phyloP scores from a whole-genome alignment of 306 rosid species.

The Coriaria nepalensis region DNA sequence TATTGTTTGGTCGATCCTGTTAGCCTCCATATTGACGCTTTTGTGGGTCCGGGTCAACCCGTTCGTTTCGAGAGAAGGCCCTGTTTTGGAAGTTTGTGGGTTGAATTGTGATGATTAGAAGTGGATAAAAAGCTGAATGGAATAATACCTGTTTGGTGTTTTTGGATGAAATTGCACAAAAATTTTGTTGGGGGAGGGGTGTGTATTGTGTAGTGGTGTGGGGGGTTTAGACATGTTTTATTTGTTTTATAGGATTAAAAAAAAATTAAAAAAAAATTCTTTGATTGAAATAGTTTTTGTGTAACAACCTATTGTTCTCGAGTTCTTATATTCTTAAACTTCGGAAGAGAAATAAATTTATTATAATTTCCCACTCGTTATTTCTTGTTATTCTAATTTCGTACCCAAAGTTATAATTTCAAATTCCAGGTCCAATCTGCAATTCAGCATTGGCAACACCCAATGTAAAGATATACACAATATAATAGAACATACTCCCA shows the following conservation, averaged over 20 bases:
- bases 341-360: no score
- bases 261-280: no score
- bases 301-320: constrained; percentile 20
- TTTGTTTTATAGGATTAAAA: constrained; percentile 53
- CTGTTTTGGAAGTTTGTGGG: constrained; percentile 75
- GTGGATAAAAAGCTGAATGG: constrained; percentile 20
- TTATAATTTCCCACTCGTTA: no score
- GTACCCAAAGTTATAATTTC: no score
- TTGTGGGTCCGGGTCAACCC: constrained; percentile 92
- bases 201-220: constrained; percentile 19
- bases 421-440: no score
- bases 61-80: constrained; percentile 67
- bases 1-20: constrained; percentile 85
- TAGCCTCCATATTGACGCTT: constrained; percentile 80
- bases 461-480: no score
- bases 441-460: no score
- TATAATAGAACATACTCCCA: no score
- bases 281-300: constrained; percentile 23
- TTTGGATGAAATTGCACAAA: constrained; percentile 15
- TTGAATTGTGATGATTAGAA: constrained; percentile 44
- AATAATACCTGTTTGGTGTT: constrained; percentile 2
- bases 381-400: no score
- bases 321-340: constrained; percentile 26
- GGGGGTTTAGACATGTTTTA: constrained; percentile 44
- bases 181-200: constrained; percentile 20